These are phyloP conservation scores for Picea abies DNA, from an alignment of 83 land plant species.

Conservation along the genomic window DNA sequence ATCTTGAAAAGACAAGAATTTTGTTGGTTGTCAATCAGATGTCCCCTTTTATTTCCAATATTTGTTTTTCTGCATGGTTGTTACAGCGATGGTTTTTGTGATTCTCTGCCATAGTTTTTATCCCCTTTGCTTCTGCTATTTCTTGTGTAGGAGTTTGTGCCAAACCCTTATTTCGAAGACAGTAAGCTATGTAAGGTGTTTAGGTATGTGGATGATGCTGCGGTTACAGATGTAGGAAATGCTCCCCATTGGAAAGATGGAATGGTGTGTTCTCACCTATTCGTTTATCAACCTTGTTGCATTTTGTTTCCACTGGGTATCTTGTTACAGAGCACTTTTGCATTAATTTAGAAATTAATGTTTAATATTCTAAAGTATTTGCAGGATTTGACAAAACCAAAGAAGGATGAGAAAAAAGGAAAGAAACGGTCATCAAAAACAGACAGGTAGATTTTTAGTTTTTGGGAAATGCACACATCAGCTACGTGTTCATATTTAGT, in stretches of 20 bases:
- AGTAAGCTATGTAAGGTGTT: constrained; percentile 24
- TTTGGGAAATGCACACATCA: neutral
- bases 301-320: neutral
- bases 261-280: constrained; percentile 10
- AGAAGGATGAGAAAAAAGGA: constrained; percentile 1
- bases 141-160: constrained; percentile 13
- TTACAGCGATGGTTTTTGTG: neutral
- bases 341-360: neutral
- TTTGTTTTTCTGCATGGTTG: neutral
- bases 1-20: neutral
- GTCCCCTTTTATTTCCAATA: neutral
- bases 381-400: constrained; percentile 15
- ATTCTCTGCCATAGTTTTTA: neutral
- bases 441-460: neutral
- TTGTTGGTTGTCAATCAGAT: neutral
- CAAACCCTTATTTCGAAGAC: constrained; percentile 32
- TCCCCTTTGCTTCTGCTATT: neutral
- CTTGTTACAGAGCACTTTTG: neutral
- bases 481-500: neutral
- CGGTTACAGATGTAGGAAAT: constrained; percentile 21
- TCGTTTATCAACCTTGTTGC: neutral
- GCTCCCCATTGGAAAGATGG: constrained; percentile 25
- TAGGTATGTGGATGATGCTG: constrained; percentile 20
- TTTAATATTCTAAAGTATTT: neutral
- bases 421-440: constrained; percentile 4